A percentile compares a stretch with the other conserved stretches of the same genome.
These are phyloP conservation scores for Elsinoe australis DNA, from an alignment of 2,329 filamentous ascomycete genomes.

Conservation along the genomic window DNA sequence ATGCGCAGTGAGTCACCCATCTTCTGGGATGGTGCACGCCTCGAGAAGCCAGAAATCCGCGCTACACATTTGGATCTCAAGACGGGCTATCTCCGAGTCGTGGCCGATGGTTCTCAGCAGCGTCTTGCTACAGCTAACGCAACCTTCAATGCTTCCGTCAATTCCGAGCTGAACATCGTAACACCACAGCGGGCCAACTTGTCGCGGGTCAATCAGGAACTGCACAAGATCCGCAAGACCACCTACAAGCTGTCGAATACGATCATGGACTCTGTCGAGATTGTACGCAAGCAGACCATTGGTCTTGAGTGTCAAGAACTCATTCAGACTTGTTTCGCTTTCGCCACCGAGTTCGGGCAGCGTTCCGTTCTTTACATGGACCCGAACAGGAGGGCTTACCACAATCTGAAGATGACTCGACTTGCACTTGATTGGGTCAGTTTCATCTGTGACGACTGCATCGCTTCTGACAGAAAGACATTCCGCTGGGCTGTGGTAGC, in stretches of 20 bases:
- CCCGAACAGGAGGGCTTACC: slow-evolving; percentile 89
- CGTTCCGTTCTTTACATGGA: slow-evolving; percentile 93
- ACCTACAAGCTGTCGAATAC: slow-evolving; percentile 95
- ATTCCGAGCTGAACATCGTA: slow-evolving; percentile 77
- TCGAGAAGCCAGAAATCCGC: slow-evolving; percentile 61
- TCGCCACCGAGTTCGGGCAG: slow-evolving; percentile 97
- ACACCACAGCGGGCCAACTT: slow-evolving; percentile 91
- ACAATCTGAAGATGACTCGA: slow-evolving; percentile 89
- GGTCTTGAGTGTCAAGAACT: slow-evolving; percentile 87
- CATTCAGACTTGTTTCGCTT: slow-evolving; percentile 95
- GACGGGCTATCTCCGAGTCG: slow-evolving; percentile 73
- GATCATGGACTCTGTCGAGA: slow-evolving; percentile 97
- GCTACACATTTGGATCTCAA: slow-evolving; percentile 80
- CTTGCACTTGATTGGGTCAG: slow-evolving; percentile 93
- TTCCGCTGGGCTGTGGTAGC: slow-evolving; percentile 96
- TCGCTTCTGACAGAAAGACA: slow-evolving; percentile 86
- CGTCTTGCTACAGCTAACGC: slow-evolving; percentile 71
- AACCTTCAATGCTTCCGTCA: slow-evolving; percentile 71
- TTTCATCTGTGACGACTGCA: slow-evolving; percentile 95
- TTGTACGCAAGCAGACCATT: slow-evolving; percentile 75
- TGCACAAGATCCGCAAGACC: slow-evolving; percentile 91
- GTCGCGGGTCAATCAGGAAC: slow-evolving; percentile 78
- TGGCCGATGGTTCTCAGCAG: slow-evolving; percentile 77
- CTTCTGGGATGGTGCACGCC: slow-evolving; percentile 67
- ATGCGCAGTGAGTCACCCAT: slow-evolving; percentile 72